These are phyloP conservation scores for Aphanomyces stellatus DNA, from an alignment of 352 stramenopile genomes.

Conservation along the genomic window DNA sequence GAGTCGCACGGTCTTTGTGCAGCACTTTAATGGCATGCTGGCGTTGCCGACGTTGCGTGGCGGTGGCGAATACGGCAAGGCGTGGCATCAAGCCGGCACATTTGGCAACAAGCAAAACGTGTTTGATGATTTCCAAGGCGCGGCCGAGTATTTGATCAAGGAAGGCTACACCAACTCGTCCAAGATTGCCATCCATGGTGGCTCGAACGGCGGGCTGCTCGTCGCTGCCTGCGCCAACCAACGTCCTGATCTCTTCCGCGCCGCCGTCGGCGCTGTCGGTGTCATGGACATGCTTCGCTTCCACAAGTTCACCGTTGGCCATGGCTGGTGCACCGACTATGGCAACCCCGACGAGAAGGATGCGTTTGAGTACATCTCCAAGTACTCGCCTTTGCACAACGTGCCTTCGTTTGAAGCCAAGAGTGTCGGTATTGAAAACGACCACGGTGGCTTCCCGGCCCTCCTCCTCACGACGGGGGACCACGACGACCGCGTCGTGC, in stretches of 20 bases:
- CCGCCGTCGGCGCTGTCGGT: slow-evolving; percentile 88
- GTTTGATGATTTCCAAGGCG: slow-evolving; percentile 95
- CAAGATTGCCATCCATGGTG: slow-evolving; percentile 88
- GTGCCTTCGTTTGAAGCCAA: slow-evolving; percentile 39
- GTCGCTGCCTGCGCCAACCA: slow-evolving; percentile 88
- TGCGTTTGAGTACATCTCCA: slow-evolving; percentile 74
- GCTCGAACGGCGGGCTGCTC: slow-evolving; percentile 91
- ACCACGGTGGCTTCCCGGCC: slow-evolving; percentile 61
- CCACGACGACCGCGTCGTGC: slow-evolving; percentile 86
- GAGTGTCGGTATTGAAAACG: slow-evolving; percentile 21
- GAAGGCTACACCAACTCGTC: slow-evolving; percentile 80
- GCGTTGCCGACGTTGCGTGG: slow-evolving; percentile 92
- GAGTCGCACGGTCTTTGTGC: slow-evolving; percentile 85
- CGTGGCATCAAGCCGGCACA: slow-evolving; percentile 89
- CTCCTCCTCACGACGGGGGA: slow-evolving; percentile 80
- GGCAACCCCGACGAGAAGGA: slow-evolving; percentile 68
- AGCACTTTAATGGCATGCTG: slow-evolving; percentile 88
- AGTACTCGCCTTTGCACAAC: slow-evolving; percentile 87
- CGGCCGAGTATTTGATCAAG: slow-evolving; percentile 88
- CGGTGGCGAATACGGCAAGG: slow-evolving; percentile 88
- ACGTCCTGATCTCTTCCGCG: slow-evolving; percentile 87
- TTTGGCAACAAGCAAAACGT: slow-evolving; percentile 90
- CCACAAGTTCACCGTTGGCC: slow-evolving; percentile 91
- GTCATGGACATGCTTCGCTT: slow-evolving; percentile 96
- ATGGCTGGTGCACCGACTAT: slow-evolving; percentile 85